Conservation (phyloP, 1,284 basidiomycete species). For the Fomes fomentarius region DNA sequence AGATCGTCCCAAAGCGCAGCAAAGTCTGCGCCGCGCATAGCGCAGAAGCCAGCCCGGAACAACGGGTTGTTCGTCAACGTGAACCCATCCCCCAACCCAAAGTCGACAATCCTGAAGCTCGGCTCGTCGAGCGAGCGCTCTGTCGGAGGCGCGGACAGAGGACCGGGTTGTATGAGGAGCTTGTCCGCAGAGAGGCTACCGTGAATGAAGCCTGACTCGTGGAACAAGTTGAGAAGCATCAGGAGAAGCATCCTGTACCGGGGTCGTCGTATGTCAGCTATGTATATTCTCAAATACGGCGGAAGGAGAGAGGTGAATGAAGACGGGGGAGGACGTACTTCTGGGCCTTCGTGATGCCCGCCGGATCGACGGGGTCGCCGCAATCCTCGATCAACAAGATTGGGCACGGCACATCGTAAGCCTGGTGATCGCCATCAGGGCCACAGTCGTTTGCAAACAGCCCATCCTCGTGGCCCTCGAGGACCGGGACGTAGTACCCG, state of each 20-base stretch:
- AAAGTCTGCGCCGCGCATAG: background rate
- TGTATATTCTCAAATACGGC: background rate
- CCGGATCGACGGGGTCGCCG: constrained; percentile 36
- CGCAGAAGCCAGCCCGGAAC: background rate
- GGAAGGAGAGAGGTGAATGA: background rate
- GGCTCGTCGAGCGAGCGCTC: constrained; percentile 25
- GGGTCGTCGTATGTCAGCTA: background rate
- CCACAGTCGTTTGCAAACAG: background rate
- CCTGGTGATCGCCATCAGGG: background rate
- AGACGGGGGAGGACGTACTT: constrained; percentile 28
- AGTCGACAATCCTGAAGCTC: constrained; percentile 54
- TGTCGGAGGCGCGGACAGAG: constrained; percentile 36
- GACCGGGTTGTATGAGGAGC: constrained; percentile 47
- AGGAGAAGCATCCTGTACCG: constrained; percentile 38
- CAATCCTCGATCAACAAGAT: constrained; percentile 53
- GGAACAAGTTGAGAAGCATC: constrained; percentile 43
- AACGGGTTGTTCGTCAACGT: background rate
- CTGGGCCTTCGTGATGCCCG: constrained; percentile 34
- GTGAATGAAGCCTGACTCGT: constrained; percentile 42
- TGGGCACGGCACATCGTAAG: constrained; percentile 31
- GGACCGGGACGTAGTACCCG: constrained; percentile 47
- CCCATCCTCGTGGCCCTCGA: constrained; percentile 3
- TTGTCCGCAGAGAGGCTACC: constrained; percentile 45
- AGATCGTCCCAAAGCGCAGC: too few relatives aligned
- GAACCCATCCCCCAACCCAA: constrained; percentile 35